Conservation (phyloP, 441 rosid species). For the Geranium incanum region DNA sequence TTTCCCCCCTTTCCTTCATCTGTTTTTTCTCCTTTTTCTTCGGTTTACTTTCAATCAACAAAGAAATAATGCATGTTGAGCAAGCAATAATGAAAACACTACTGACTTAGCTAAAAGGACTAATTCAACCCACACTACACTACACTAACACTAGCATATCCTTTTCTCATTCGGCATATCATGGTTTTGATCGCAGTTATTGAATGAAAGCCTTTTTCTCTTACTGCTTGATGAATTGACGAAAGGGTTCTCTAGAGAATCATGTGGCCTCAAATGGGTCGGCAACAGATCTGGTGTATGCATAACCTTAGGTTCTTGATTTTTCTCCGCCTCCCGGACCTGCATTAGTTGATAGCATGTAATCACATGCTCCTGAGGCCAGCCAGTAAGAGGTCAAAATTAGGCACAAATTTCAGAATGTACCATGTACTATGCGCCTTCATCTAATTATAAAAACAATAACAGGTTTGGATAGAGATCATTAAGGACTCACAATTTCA, state of each 20-base stretch:
- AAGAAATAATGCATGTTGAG: not conserved
- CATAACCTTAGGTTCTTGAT: conserved; percentile 11
- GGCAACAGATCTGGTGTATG: conserved; percentile 23
- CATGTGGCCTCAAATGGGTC: conserved; percentile 16
- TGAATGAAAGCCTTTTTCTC: conserved; percentile 37
- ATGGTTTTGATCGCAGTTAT: conserved; percentile 18
- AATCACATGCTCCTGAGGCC: conserved; percentile 44
- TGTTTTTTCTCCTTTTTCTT: not conserved
- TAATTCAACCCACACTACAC: conserved; percentile 10
- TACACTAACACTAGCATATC: conserved; percentile 4
- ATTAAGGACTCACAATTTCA: conserved; percentile 39
- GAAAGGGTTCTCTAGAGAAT: conserved; percentile 23
- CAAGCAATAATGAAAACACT: not conserved
- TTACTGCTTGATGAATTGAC: conserved; percentile 26
- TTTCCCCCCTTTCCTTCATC: conserved; percentile 8
- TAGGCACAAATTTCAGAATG: conserved; percentile 2
- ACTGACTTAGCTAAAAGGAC: conserved; percentile 8
- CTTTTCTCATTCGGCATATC: conserved; percentile 21
- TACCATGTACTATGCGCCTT: not conserved
- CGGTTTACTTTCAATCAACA: not conserved
- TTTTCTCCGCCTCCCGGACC: conserved; percentile 27
- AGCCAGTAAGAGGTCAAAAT: not conserved
- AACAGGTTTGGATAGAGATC: not conserved
- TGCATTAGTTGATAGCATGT: conserved; percentile 42
- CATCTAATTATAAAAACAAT: not conserved